Base-by-base conservation (phyloP, 208 protist species). In the Strigomonas oncopelti region DNA sequence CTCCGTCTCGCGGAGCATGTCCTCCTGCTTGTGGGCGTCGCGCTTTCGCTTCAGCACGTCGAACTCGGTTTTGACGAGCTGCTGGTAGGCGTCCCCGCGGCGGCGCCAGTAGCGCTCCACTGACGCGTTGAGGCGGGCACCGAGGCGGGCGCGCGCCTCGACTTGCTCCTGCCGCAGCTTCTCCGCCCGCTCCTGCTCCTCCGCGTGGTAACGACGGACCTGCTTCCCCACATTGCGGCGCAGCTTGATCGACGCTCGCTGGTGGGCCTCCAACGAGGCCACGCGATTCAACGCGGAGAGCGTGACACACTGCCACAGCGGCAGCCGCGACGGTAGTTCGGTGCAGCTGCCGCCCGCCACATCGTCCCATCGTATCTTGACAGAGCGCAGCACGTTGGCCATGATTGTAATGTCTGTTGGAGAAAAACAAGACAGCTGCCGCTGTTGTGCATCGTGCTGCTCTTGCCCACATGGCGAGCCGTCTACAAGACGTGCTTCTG, bases 1-100 rank as follows among this genome's bases (percentile, higher is more conserved):
- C 69, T 94, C 85, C 32, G 85, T 90, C 55, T 92, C 85, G 11
- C 73, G 77, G 27, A 94, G 71, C n/a, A 91, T 58, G 61, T 90
- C 86, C 57, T 92, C 85, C 71, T 92, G 89, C 52, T 85, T 80
- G 0, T 73, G 81, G 29, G 80, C 75, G 55, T 89, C 86, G 63
- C 69, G 75, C 25, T 77, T 69, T 51, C 75, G 81, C 73, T 92
- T 92, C 52, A 88, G 61, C 2, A 82, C 78, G 22, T 92, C 85
- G 61, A 92, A 92, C 71, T 92, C 85, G 0, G 86, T 80, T 29
- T 74, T 74, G 38, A 85, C 34, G 34, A 94, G 52, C 62, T 87
- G 81, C 73, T 88, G 77, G 70, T 79, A 92, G 0, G 67, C 65
- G 34, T 92, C 86, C 13, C 79, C 84, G 16, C 80, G 74, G 9